Evolutionary conservation across 2,329 filamentous ascomycete species (phyloP), one percentile per base, ranked within the genome.

Genomic region (Colletotrichum gloeosporioides): DNA sequence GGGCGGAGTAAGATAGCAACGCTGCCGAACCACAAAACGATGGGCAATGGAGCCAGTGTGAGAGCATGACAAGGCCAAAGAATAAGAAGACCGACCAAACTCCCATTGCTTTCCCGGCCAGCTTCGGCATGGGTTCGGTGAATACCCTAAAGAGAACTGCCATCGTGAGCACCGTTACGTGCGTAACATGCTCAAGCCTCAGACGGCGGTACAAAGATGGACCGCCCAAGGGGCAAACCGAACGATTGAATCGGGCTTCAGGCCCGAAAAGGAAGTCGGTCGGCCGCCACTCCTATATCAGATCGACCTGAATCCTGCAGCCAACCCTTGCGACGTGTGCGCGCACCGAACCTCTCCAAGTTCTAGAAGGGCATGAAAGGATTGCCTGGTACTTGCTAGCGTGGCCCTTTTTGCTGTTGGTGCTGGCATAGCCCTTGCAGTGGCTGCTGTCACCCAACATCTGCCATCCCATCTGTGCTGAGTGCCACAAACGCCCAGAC

Each of bases 211-310:
- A 61, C 63, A 68, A 63, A 63, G 25, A 75, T 73, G 73, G 55
- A 27, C 69, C 69, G 69, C 53, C 31, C 31, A 32, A 44, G 53
- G 44, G 73, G 49, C 63, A 25, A 25, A 68, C 62, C 62, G 69
- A 66, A 69, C 59, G 73, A 62, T 57, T 53, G 66, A 75, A 49
- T 71, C 75, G 75, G 75, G 53, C 32, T 71, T 62, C 75, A 75
- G 57, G 71, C 75, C 75, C 72, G 53, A 77, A 75, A 55, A 77
- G 71, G 75, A 66, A 77, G 75, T 75, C 71, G 71, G 71, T 77
- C 72, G 71, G 71, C 65, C 63, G 71, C 61, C 66, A 65, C 57
- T 61, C 65, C 74, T 36, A 71, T 34, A 57, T 71, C 39, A 62
- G 53, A 57, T 71, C 66, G 61, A 67, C 75, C 75, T 75, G 75